phyloP scores from a whole-genome alignment of 495 filamentous ascomycete species.

The Neohortaea acidophila region DNA sequence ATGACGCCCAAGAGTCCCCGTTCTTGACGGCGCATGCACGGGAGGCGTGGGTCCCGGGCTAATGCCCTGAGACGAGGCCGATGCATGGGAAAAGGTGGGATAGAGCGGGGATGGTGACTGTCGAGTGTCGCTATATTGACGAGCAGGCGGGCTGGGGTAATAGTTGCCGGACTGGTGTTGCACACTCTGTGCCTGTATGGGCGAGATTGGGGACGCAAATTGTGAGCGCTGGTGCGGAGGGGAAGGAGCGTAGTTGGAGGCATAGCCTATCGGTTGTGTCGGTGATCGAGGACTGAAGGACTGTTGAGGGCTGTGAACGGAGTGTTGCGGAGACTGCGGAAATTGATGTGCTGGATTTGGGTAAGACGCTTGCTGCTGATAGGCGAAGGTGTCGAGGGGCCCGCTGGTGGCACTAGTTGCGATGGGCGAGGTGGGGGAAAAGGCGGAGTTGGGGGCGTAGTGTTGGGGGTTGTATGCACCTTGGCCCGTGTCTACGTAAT shows the following conservation, averaged over 20 bases:
- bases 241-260: constrained; percentile 2
- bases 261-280: no score
- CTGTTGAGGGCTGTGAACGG: constrained; percentile 11
- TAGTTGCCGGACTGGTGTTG: constrained; percentile 26
- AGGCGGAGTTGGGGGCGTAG: constrained; percentile 46
- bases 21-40: constrained; percentile 35
- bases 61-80: constrained; percentile 29
- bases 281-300: constrained; percentile 14
- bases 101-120: constrained; percentile 20
- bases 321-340: no score
- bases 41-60: constrained; percentile 30
- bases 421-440: not conserved
- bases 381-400: constrained; percentile 16
- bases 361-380: no score
- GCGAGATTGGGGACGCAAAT: constrained; percentile 3
- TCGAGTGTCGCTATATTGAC: constrained; percentile 23
- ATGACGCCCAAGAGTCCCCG: constrained; percentile 40
- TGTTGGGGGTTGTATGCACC: constrained; percentile 38
- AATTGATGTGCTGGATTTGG: no score
- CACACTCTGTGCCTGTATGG: no score
- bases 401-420: constrained; percentile 6
- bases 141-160: constrained; percentile 33
- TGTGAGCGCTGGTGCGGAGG: constrained; percentile 1
- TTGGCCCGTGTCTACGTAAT: constrained; percentile 27
- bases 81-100: constrained; percentile 20